Conservation (phyloP, 1,284 basidiomycete genomes). For the Baeospora myosura region DNA sequence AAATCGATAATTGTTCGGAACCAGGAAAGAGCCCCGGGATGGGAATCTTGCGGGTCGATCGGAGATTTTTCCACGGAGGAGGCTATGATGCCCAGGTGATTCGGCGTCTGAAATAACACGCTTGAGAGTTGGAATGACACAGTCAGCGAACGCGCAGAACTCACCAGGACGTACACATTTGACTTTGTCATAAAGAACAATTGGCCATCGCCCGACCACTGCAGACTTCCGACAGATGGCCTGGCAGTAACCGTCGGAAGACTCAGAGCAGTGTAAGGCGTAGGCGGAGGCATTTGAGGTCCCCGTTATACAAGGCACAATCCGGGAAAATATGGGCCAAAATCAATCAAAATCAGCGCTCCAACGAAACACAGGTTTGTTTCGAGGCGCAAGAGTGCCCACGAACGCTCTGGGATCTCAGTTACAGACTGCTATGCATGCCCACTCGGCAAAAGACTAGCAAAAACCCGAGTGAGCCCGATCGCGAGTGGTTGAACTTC, state of each 20-base stretch:
- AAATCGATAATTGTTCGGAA: constrained; percentile 52
- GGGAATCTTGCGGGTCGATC: too few relatives aligned
- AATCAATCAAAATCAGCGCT: too few relatives aligned
- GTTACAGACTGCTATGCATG: too few relatives aligned
- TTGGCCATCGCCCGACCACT: constrained; percentile 75
- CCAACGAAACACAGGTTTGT: too few relatives aligned
- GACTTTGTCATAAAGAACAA: constrained; percentile 54
- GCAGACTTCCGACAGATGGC: constrained; percentile 51
- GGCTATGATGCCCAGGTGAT: neutral
- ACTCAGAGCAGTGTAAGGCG: constrained; percentile 47
- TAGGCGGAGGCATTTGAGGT: too few relatives aligned
- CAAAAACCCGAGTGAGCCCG: too few relatives aligned
- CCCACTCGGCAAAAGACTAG: too few relatives aligned
- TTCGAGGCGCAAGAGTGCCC: too few relatives aligned
- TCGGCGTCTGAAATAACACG: neutral
- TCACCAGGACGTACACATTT: constrained; percentile 56
- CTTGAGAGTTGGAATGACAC: neutral
- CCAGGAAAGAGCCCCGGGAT: neutral
- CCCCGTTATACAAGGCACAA: too few relatives aligned
- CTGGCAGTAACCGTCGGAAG: constrained; percentile 50
- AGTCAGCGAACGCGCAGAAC: neutral
- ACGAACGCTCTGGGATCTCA: too few relatives aligned
- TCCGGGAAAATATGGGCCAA: too few relatives aligned
- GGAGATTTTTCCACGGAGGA: neutral
- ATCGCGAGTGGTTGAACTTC: too few relatives aligned